phyloP scores from a whole-genome alignment of 805 yeast species.

The Barnettozyma californica region DNA sequence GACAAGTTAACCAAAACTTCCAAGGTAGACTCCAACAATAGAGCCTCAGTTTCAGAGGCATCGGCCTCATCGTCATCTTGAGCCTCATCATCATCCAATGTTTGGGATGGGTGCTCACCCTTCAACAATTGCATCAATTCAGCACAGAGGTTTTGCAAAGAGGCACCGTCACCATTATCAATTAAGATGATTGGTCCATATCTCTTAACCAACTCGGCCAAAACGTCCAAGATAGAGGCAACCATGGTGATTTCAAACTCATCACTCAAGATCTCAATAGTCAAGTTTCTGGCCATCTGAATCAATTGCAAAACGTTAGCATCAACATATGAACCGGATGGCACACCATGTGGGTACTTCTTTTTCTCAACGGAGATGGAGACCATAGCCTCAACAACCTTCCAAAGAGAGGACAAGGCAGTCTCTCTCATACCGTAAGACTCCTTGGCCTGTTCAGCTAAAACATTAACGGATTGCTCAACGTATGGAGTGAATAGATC shows the following conservation, averaged over 20 bases:
- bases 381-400: constrained; percentile 66
- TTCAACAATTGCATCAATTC: constrained; percentile 69
- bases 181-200: constrained; percentile 70
- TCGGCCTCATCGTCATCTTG: constrained; percentile 53
- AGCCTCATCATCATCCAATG: constrained; percentile 63
- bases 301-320: constrained; percentile 53
- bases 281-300: constrained; percentile 58
- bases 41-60: constrained; percentile 55
- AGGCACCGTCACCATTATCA: constrained; percentile 50
- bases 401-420: constrained; percentile 80
- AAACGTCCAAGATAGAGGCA: constrained; percentile 65
- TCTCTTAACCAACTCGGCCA: constrained; percentile 60
- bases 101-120: constrained; percentile 81
- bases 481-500: constrained; percentile 73
- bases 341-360: constrained; percentile 59
- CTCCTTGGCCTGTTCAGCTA: constrained; percentile 70
- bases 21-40: constrained; percentile 76
- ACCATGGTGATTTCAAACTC: constrained; percentile 86
- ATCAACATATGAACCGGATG: constrained; percentile 54
- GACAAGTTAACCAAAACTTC: constrained; percentile 82
- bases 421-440: constrained; percentile 90
- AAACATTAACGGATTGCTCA: constrained; percentile 57
- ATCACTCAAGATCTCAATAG: constrained; percentile 58
- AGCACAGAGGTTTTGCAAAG: constrained; percentile 63
- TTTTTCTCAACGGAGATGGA: constrained; percentile 43